A percentile compares a stretch with the other conserved stretches of the same genome.
These are phyloP conservation scores for Sindora glabra DNA, from an alignment of 306 rosid species.

Conservation along the genomic window DNA sequence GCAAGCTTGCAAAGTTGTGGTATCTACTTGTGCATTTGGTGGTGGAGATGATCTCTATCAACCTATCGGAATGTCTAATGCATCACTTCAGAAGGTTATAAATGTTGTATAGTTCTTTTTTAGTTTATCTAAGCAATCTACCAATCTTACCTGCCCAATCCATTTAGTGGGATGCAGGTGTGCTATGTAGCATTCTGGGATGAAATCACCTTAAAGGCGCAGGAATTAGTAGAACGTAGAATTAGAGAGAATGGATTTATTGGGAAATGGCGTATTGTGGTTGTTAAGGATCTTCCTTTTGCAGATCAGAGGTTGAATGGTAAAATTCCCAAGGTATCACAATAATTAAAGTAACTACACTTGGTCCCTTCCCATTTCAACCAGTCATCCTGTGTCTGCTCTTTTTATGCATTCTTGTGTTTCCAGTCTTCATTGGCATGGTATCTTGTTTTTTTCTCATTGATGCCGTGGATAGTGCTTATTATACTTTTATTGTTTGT, in stretches of 20 bases:
- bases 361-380: background rate
- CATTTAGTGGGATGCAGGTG: slow-evolving; percentile 60
- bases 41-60: slow-evolving; percentile 99
- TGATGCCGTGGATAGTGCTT: background rate
- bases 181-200: slow-evolving; percentile 97
- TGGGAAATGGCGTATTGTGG: slow-evolving; percentile 80
- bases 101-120: slow-evolving; percentile 8
- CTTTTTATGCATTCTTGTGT: no score
- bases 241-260: slow-evolving; percentile 60
- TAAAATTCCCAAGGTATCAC: slow-evolving; percentile 79
- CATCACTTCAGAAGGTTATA: slow-evolving; percentile 68
- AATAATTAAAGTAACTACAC: slow-evolving; percentile 1
- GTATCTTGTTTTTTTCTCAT: background rate
- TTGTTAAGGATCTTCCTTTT: slow-evolving; percentile 86
- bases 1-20: slow-evolving; percentile 64
- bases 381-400: background rate
- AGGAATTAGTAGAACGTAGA: slow-evolving; percentile 47
- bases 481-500: background rate
- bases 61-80: slow-evolving; percentile 82
- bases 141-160: slow-evolving; percentile 29
- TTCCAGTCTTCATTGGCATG: background rate
- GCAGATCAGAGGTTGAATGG: slow-evolving; percentile 92
- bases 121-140: slow-evolving; percentile 10
- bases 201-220: slow-evolving; percentile 73
- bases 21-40: slow-evolving; percentile 97